A percentile compares a stretch with the other conserved stretches of the same genome.
Conservation (phyloP, 352 stramenopile species). For the Nothophytophthora sp. region DNA sequence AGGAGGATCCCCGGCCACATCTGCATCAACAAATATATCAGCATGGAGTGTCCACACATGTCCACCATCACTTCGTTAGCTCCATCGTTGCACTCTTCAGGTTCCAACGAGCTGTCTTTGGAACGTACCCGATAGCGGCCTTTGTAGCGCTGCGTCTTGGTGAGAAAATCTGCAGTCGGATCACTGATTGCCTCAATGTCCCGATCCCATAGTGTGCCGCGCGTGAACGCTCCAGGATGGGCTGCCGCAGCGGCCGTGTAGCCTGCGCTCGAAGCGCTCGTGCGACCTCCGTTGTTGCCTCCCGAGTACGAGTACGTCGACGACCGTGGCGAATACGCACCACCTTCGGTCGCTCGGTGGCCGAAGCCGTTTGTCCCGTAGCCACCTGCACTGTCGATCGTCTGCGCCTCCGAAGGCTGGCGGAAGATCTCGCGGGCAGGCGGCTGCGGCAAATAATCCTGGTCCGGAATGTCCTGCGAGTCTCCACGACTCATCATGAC, state of each 20-base stretch:
- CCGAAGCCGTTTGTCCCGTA: constrained; percentile 17
- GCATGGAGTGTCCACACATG: background rate
- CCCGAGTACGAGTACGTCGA: constrained; percentile 26
- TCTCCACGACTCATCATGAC: constrained; percentile 19
- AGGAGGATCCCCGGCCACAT: constrained; percentile 49
- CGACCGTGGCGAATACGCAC: constrained; percentile 4
- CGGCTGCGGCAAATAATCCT: constrained; percentile 15
- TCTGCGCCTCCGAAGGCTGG: constrained; percentile 16
- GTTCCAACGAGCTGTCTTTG: background rate
- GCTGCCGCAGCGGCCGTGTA: background rate
- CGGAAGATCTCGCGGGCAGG: constrained; percentile 29
- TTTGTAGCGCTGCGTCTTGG: constrained; percentile 30
- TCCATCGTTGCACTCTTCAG: background rate
- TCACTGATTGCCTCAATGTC: constrained; percentile 30
- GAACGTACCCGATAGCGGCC: constrained; percentile 27
- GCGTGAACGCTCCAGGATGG: constrained; percentile 11
- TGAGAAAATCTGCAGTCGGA: constrained; percentile 6
- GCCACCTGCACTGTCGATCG: constrained; percentile 18
- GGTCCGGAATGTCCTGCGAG: constrained; percentile 18
- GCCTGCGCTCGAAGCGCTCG: constrained; percentile 11
- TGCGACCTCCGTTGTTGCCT: constrained; percentile 1
- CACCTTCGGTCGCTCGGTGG: constrained; percentile 15
- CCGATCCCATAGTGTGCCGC: constrained; percentile 27
- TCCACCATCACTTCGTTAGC: constrained; percentile 1
- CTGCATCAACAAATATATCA: constrained; percentile 13